Conservation (phyloP, 2,329 filamentous ascomycete genomes). For the Hypoxylon sp. region DNA sequence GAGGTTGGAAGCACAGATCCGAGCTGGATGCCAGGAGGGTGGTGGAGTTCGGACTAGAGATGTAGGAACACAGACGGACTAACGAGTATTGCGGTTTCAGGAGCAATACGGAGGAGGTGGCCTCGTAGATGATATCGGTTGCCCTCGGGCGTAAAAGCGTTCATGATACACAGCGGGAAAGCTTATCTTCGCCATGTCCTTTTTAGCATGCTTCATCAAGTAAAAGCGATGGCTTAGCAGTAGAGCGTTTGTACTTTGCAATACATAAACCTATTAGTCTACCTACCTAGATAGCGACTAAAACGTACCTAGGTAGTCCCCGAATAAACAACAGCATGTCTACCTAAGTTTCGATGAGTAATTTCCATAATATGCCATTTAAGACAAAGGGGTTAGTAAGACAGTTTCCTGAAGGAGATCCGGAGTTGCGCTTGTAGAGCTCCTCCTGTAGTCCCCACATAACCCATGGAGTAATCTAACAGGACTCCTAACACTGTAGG, state of each 20-base stretch:
- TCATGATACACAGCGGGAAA: background rate
- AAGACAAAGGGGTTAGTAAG: background rate
- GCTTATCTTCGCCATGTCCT: background rate
- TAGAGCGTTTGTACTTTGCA: background rate
- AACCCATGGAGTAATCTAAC: background rate
- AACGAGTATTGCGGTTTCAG: background rate
- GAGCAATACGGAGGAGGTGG: background rate
- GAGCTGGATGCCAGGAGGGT: background rate
- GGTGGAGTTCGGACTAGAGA: background rate
- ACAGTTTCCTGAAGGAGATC: slow-evolving; percentile 14
- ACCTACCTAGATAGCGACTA: background rate
- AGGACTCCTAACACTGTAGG: background rate
- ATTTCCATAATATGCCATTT: no score
- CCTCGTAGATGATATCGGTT: background rate
- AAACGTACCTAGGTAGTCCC: background rate
- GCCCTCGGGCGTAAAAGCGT: background rate
- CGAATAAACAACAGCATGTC: background rate
- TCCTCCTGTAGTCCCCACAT: background rate
- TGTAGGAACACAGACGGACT: background rate
- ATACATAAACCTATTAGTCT: background rate
- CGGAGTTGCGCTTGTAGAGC: slow-evolving; percentile 4
- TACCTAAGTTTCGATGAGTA: background rate
- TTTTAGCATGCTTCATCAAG: background rate
- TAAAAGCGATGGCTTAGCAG: background rate
- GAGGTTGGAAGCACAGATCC: background rate